Evolutionary conservation across 768 basidiomycete genomes (phyloP).

Genomic region (Gymnopilus junonius): DNA sequence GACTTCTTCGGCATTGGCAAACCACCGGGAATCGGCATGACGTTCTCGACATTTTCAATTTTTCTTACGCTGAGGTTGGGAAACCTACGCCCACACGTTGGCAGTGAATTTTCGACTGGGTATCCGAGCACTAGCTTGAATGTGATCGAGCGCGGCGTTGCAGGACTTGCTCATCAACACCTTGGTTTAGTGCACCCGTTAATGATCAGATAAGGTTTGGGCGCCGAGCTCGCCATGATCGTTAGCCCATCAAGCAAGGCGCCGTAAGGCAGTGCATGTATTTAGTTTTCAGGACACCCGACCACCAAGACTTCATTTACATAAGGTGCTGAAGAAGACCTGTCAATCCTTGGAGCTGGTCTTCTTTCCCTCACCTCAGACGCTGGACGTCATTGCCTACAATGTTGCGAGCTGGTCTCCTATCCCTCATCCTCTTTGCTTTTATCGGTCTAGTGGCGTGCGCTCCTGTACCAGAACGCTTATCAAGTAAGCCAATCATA

Average conservation of each 20-base stretch:
- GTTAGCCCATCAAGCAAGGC: too few relatives aligned
- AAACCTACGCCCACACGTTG: too few relatives aligned
- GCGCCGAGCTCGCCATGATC: neutral
- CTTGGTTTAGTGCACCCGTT: neutral
- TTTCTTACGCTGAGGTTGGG: too few relatives aligned
- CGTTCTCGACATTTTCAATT: too few relatives aligned
- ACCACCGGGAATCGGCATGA: too few relatives aligned
- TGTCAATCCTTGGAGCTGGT: neutral
- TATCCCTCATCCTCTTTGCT: neutral
- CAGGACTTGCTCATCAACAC: neutral
- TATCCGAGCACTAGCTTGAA: too few relatives aligned
- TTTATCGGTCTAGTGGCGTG: neutral
- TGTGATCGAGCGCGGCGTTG: too few relatives aligned
- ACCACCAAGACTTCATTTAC: neutral
- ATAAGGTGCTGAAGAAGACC: neutral
- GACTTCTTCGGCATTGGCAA: too few relatives aligned
- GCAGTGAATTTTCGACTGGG: too few relatives aligned
- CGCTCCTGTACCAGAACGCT: neutral
- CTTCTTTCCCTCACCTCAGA: neutral
- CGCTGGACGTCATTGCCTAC: slow-evolving; percentile 1
- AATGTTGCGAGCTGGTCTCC: slow-evolving; percentile 3
- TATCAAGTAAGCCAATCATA: neutral
- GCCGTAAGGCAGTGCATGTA: slow-evolving; percentile 2
- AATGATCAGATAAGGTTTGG: neutral
- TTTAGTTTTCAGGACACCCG: neutral